Evolutionary conservation across 495 filamentous ascomycete species (phyloP).

Genomic region (Evernia prunastri): DNA sequence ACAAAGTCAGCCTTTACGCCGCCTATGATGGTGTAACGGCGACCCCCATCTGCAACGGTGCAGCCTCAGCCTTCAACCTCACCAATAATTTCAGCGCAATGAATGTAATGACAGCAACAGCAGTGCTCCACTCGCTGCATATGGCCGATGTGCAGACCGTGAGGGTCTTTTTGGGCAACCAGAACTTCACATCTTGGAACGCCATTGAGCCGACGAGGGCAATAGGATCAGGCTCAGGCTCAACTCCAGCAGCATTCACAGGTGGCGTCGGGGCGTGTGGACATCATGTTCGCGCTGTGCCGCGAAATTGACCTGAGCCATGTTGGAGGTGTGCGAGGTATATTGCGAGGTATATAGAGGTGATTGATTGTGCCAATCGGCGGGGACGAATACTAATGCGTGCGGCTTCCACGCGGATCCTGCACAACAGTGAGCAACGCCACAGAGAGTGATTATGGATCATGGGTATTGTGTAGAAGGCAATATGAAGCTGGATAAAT

Average conservation of each 20-base stretch:
- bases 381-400: background rate
- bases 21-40: constrained; percentile 15
- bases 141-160: constrained; percentile 14
- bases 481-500: background rate
- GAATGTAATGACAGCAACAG: background rate
- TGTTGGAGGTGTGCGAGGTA: background rate
- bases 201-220: constrained; percentile 3
- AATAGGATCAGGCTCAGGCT: background rate
- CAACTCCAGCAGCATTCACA: background rate
- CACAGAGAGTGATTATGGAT: background rate
- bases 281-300: constrained; percentile 1
- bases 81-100: constrained; percentile 24
- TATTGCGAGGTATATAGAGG: no score
- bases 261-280: background rate
- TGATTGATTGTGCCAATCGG: background rate
- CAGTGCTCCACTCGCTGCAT: constrained; percentile 9
- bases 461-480: background rate
- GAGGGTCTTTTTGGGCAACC: constrained; percentile 23
- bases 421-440: background rate
- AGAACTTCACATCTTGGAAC: constrained; percentile 26
- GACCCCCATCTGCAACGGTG: constrained; percentile 24
- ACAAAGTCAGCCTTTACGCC: constrained; percentile 26
- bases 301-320: background rate
- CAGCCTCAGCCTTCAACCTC: constrained; percentile 24
- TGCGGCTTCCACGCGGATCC: background rate